These are phyloP conservation scores for Triticum turgidum DNA, from an alignment of 176 grass and related monocot species.

Conservation along the genomic window DNA sequence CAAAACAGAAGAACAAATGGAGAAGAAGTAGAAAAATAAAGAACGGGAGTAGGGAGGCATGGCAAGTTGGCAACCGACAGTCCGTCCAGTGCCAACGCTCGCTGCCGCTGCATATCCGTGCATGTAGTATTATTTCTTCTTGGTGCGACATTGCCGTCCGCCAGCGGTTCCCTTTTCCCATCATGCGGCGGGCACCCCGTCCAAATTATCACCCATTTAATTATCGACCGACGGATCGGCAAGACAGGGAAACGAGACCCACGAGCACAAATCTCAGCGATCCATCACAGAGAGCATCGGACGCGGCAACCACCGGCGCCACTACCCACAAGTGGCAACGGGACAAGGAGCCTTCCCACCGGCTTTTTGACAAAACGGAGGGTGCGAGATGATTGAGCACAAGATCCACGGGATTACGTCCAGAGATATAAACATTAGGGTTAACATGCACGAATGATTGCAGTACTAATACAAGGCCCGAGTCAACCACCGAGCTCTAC, in stretches of 20 bases:
- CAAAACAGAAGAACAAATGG: too few relatives aligned
- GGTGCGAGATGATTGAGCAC: constrained; percentile 19
- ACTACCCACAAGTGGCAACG: neutral
- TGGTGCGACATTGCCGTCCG: constrained; percentile 39
- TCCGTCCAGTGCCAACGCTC: constrained; percentile 7
- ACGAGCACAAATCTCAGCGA: constrained; percentile 21
- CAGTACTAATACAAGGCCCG: neutral
- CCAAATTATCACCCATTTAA: constrained; percentile 29
- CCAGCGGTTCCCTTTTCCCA: constrained; percentile 21
- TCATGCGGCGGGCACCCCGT: constrained; percentile 30
- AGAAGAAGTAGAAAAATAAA: too few relatives aligned
- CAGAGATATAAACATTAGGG: neutral
- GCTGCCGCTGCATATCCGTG: neutral
- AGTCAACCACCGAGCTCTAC: constrained; percentile 33
- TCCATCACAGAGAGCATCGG: neutral
- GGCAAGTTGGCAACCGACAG: constrained; percentile 27
- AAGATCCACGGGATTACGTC: neutral
- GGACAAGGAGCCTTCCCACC: neutral
- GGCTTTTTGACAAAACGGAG: neutral
- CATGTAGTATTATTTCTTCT: neutral
- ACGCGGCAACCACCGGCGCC: constrained; percentile 13
- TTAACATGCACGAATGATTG: constrained; percentile 25
- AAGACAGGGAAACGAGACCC: constrained; percentile 23
- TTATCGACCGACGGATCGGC: constrained; percentile 3
- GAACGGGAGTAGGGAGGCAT: neutral